Base-by-base conservation (phyloP, 805 yeast species). In the Millerozyma miso region DNA sequence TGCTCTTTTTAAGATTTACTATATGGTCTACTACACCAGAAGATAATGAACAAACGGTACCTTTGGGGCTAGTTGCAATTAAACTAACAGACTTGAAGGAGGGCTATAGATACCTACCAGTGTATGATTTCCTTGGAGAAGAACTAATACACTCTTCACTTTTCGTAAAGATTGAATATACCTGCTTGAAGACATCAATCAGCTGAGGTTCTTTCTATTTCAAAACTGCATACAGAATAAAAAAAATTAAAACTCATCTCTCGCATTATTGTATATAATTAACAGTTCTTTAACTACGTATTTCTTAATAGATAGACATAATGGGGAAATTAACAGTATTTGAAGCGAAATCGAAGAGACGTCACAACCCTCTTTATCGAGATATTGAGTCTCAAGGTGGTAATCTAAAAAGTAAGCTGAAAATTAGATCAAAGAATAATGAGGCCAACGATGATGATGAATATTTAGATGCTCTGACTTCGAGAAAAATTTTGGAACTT, bases 81-180 rank as follows among this genome's bases (percentile, higher is more conserved):
- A 80, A 83, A 43, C 56, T 91, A 32, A 68, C 71, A n/a, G 74
- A 80, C 47, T 56, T 93, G 49, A 81, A 80, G 37, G 71, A 74
- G 40, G 99, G 99, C 0, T 93, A 83, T 61, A 73, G 97, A 38
- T 93, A 88, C 56, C 61, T 89, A 13, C 88, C 90, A 0, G 62
- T 93, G 12, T 80, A 77, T 55, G 96, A 88, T 59, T 53, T 72
- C 19, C 80, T 81, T 47, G 98, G 99, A 2, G 96, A 90, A 58
- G 88, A 83, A 54, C 61, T 71, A 34, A 63, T 77, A 14, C 74
- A 74, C 50, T 73, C 81, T 6, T 69, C 75, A n/a, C 49, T 79
- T 17, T 74, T 79, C 51, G 66, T 77, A 31, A 66, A 60, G 38
- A 50, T 69, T 15, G 52, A 46, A 36, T 59, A 64, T 47, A 32